Percentiles rank a stretch among this genome's conserved stretches.
phyloP scores from a whole-genome alignment of 140 eudicot species.

The Oenanthe javanica region DNA sequence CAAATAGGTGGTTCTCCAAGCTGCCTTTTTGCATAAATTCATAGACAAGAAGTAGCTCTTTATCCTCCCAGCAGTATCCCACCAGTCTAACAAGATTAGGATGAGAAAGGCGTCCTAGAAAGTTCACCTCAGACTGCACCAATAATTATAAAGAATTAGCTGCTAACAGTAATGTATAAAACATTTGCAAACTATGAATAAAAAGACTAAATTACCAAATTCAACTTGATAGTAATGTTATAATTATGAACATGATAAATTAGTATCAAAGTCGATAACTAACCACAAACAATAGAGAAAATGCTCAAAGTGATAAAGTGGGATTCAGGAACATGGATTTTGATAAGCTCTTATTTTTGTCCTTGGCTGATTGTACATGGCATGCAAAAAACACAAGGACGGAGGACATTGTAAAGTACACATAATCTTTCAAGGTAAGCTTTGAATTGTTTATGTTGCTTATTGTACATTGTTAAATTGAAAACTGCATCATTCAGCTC shows the following conservation, averaged over 20 bases:
- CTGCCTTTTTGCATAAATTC: slow-evolving; percentile 66
- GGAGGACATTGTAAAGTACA: too few relatives aligned
- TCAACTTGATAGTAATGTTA: not conserved
- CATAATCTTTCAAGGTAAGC: not conserved
- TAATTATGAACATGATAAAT: not conserved
- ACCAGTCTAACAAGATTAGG: slow-evolving; percentile 45
- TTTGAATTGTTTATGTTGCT: too few relatives aligned
- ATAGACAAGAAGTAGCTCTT: slow-evolving; percentile 57
- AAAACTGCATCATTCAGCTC: too few relatives aligned
- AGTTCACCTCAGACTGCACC: slow-evolving; percentile 54
- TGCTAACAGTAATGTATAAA: not conserved
- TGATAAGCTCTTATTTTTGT: not conserved
- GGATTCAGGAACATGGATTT: not conserved
- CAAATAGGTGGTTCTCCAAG: slow-evolving; percentile 58
- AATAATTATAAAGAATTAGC: slow-evolving; percentile 6
- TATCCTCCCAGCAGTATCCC: slow-evolving; percentile 60
- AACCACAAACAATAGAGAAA: not conserved
- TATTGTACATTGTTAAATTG: too few relatives aligned
- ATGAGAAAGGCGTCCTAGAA: slow-evolving; percentile 62
- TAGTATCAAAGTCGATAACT: not conserved
- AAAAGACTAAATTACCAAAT: not conserved
- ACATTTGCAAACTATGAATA: not conserved
- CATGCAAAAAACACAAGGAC: too few relatives aligned
- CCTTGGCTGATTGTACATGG: not conserved
- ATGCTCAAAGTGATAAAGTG: not conserved